Base-by-base conservation (phyloP, 164 flowering plant genomes). In the Magnolia officinalis region DNA sequence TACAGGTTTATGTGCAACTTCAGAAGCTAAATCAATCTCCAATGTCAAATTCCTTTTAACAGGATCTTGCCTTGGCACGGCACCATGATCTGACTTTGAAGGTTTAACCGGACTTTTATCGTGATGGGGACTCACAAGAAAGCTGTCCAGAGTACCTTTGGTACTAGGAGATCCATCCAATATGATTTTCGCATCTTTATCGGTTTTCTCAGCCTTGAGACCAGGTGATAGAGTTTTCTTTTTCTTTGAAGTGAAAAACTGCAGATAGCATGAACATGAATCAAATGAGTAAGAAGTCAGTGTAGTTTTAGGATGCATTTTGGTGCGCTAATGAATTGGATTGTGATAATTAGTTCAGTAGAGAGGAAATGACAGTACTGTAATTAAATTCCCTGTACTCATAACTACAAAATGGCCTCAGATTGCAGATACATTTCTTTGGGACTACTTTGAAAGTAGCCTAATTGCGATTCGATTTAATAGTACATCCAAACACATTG, bases 231-330 rank as follows among this genome's bases (percentile, higher is more conserved):
- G 1, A 23, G 82, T 19, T 81, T 89, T 90, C 85, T 86, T 91
- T 80, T 96, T 96, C 87, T 81, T 93, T 7, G 93, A 84, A 71
- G 86, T 74, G 71, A 81, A 96, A 77, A 92, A 96, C 99, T 95
- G 89, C 23, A 80, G 1, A 78, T 16, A 76, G 21, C 29, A 78
- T n/a, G 20, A 70, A 50, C 21, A 52, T 45, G 69, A 55, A 75
- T n/a, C 20, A 19, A 14, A 23, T 11, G 19, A 55, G 61, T 4
- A 55, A 16, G 18, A 55, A 55, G 18, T 11, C 16, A 55, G 16
- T 55, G 16, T 55, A 11, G 16, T 55, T 55, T 55, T 16, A 55
- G 18, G 61, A 11, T 10, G 61, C 61, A 9, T 55, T 55, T 55
- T 16, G 45, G 45, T 37, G 45, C 45, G 0, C 45, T 37, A 37